A percentile compares a stretch with the other conserved stretches of the same genome.
These are phyloP conservation scores for Leishmania aethiopica DNA, from an alignment of 208 protist species.

Conservation along the genomic window DNA sequence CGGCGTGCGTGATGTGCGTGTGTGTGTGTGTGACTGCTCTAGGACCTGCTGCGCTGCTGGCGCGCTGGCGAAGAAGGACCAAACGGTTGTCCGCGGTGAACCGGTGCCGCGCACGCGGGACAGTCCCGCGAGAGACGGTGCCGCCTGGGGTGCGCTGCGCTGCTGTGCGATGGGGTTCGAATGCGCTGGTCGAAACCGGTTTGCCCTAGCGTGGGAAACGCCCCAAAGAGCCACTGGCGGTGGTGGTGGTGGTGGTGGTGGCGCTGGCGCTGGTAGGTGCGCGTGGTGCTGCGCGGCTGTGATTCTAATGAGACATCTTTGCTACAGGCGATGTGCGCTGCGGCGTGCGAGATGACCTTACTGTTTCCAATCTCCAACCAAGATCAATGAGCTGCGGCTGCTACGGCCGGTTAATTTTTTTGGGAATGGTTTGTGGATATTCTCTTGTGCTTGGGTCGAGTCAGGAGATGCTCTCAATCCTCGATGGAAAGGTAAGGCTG, in stretches of 20 bases:
- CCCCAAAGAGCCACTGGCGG: conserved; percentile 35
- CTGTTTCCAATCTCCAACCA: conserved; percentile 40
- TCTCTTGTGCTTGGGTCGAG: accelerated
- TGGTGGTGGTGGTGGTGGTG: not conserved
- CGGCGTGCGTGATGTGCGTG: not conserved
- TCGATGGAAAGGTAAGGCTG: too few relatives aligned
- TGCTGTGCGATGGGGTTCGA: conserved; percentile 35
- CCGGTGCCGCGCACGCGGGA: conserved; percentile 16
- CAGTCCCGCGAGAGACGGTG: conserved; percentile 16
- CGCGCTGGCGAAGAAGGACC: not conserved
- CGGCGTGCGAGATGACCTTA: conserved; percentile 40
- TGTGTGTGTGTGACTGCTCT: not conserved
- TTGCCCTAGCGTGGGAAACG: conserved; percentile 57
- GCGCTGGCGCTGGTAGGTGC: not conserved
- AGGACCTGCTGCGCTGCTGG: not conserved
- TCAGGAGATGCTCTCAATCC: too few relatives aligned
- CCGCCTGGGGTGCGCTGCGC: not conserved
- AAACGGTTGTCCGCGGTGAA: conserved; percentile 17
- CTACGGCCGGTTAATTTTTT: not conserved
- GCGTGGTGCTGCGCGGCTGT: conserved; percentile 14
- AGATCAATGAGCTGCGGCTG: conserved; percentile 45
- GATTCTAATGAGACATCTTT: conserved; percentile 53
- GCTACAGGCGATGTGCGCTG: conserved; percentile 42
- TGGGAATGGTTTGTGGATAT: too few relatives aligned
- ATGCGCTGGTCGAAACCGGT: conserved; percentile 45